These are phyloP conservation scores for Yarrowia sp. DNA, from an alignment of 805 yeast genomes.

Conservation along the genomic window DNA sequence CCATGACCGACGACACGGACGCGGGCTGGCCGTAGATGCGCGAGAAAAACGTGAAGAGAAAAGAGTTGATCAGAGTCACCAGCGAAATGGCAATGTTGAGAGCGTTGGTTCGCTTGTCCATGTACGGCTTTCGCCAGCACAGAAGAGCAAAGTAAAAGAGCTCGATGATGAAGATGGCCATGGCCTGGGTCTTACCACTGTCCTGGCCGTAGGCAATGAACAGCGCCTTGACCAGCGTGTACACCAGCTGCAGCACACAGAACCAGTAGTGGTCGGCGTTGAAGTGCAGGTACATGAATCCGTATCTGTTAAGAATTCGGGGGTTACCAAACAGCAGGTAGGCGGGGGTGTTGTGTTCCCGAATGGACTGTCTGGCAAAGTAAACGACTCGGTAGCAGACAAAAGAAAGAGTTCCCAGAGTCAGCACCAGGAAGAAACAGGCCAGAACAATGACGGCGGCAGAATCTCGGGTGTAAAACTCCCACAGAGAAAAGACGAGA, in stretches of 20 bases:
- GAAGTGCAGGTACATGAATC: conserved; percentile 88
- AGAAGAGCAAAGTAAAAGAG: conserved; percentile 61
- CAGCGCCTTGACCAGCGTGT: conserved; percentile 3
- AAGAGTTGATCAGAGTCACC: conserved; percentile 74
- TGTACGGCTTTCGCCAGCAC: conserved; percentile 76
- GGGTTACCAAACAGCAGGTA: conserved; percentile 84
- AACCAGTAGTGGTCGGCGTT: conserved; percentile 85
- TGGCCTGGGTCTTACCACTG: conserved; percentile 77
- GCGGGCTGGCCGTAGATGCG: conserved; percentile 77
- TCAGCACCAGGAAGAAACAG: conserved; percentile 60
- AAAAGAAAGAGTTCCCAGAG: conserved; percentile 60
- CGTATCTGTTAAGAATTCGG: conserved; percentile 75
- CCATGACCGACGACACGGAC: conserved; percentile 88
- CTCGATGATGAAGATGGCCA: conserved; percentile 72
- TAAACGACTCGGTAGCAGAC: conserved; percentile 57
- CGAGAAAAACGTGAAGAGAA: conserved; percentile 86
- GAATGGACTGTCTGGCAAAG: conserved; percentile 50
- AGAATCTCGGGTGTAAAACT: conserved; percentile 75
- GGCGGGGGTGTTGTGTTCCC: conserved; percentile 84
- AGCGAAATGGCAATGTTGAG: conserved; percentile 83
- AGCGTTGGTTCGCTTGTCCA: conserved; percentile 91
- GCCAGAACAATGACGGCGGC: conserved; percentile 86
- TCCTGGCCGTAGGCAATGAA: conserved; percentile 78
- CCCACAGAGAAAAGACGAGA: conserved; percentile 81
- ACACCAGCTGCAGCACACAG: conserved; percentile 68